phyloP scores from a whole-genome alignment of 2,329 filamentous ascomycete genomes.

The Cladophialophora exuberans region DNA sequence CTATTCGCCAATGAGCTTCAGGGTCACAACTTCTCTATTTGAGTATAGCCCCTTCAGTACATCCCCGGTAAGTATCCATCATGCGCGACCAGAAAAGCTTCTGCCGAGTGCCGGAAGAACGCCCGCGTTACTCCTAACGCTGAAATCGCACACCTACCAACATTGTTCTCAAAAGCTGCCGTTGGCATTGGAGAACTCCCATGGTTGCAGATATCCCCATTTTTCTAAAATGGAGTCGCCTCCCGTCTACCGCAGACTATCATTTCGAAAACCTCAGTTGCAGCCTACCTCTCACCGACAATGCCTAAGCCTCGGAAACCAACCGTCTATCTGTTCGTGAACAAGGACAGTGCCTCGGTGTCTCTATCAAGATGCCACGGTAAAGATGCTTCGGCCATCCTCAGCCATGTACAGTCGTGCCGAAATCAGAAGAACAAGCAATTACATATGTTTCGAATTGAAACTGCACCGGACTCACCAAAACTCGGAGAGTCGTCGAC shows the following conservation, averaged over 20 bases:
- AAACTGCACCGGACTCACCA: neutral
- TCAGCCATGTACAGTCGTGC: conserved; percentile 23
- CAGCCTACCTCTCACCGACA: neutral
- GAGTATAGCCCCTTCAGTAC: neutral
- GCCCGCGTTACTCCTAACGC: no score
- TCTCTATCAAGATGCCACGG: conserved; percentile 18
- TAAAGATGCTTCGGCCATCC: conserved; percentile 20
- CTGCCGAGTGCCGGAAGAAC: no score
- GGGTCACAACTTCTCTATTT: conserved; percentile 14
- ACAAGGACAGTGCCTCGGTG: conserved; percentile 18
- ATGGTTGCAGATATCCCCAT: no score
- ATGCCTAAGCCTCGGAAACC: conserved; percentile 9
- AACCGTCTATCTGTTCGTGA: conserved; percentile 19
- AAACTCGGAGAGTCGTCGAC: neutral
- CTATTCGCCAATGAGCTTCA: conserved; percentile 3
- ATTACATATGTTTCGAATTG: conserved; percentile 13
- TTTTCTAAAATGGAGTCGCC: no score
- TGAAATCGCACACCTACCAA: no score
- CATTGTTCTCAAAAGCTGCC: no score
- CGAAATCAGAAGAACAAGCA: conserved; percentile 20
- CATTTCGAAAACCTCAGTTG: no score
- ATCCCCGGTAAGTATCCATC: conserved; percentile 3
- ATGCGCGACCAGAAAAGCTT: no score
- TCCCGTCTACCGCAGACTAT: no score
- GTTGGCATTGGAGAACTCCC: no score